phyloP scores from a whole-genome alignment of 192 early-diverging fungal genomes.

The Ambispora gerdemannii region DNA sequence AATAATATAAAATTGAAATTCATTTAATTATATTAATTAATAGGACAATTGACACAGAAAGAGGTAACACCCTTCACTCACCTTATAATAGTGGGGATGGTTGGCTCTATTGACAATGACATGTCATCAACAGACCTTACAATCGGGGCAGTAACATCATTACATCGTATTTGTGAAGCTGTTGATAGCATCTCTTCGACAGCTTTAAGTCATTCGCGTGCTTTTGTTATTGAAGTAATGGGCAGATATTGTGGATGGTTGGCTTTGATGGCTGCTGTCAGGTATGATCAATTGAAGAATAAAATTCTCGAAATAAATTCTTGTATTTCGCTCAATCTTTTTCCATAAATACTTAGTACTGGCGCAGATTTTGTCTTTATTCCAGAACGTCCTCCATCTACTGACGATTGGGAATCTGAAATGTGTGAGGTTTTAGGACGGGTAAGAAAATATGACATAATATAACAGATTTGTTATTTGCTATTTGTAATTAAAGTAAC shows the following conservation, averaged over 20 bases:
- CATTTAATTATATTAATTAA: not conserved
- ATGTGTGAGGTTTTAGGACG: conserved; percentile 79
- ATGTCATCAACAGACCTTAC: conserved; percentile 88
- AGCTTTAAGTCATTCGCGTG: conserved; percentile 90
- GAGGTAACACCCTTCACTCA: conserved; percentile 59
- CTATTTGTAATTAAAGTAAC: no score
- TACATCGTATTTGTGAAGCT: conserved; percentile 94
- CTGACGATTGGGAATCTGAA: conserved; percentile 81
- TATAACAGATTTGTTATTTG: no score
- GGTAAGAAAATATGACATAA: no score
- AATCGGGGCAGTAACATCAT: conserved; percentile 89
- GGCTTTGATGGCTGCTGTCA: conserved; percentile 79
- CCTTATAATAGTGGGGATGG: conserved; percentile 93
- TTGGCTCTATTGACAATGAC: conserved; percentile 98
- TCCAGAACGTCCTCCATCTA: conserved; percentile 86
- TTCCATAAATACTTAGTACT: conserved; percentile 54
- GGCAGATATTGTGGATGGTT: conserved; percentile 97
- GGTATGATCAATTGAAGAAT: conserved; percentile 25
- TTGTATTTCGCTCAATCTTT: not conserved
- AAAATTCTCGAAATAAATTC: not conserved
- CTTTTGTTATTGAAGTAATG: conserved; percentile 99
- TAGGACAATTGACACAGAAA: conserved; percentile 47
- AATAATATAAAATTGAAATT: not conserved
- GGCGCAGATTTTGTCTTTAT: conserved; percentile 97
- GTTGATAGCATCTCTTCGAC: conserved; percentile 92